These are phyloP conservation scores for Teunomyces cretensis DNA, from an alignment of 805 yeast species.

Conservation along the genomic window DNA sequence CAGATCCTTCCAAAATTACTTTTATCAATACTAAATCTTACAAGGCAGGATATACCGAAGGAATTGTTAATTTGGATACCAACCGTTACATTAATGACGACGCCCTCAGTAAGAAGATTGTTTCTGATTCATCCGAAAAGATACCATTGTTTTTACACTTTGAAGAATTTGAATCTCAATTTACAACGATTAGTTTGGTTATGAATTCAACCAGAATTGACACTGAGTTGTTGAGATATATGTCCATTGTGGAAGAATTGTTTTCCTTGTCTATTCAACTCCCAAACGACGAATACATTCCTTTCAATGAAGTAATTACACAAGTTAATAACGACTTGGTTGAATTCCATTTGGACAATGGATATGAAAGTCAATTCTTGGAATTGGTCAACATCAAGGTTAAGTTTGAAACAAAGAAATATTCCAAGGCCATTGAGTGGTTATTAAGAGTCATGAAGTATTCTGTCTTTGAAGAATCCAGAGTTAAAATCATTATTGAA, in stretches of 20 bases:
- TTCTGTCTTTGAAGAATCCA: slow-evolving; percentile 67
- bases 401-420: slow-evolving; percentile 61
- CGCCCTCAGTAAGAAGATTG: slow-evolving; percentile 14
- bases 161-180: slow-evolving; percentile 78
- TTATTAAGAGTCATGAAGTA: slow-evolving; percentile 60
- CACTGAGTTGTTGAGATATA: slow-evolving; percentile 56
- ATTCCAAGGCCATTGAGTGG: slow-evolving; percentile 75
- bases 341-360: slow-evolving; percentile 52
- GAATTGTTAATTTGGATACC: slow-evolving; percentile 16
- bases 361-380: slow-evolving; percentile 58
- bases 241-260: slow-evolving; percentile 62
- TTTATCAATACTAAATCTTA: slow-evolving; percentile 72
- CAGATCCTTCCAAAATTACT: slow-evolving; percentile 71
- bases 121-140: slow-evolving; percentile 32
- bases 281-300: slow-evolving; percentile 57
- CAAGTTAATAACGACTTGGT: slow-evolving; percentile 73
- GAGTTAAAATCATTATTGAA: slow-evolving; percentile 67
- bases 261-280: slow-evolving; percentile 70
- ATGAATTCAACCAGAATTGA: slow-evolving; percentile 57
- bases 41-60: slow-evolving; percentile 50
- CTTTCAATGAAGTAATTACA: slow-evolving; percentile 76
- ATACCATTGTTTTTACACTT: slow-evolving; percentile 73
- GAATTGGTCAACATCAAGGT: slow-evolving; percentile 67
- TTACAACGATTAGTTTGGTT: slow-evolving; percentile 64
- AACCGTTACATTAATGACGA: slow-evolving; percentile 30